phyloP scores from a whole-genome alignment of 1,284 basidiomycete genomes.

The Cutaneotrichosporon dermatis region DNA sequence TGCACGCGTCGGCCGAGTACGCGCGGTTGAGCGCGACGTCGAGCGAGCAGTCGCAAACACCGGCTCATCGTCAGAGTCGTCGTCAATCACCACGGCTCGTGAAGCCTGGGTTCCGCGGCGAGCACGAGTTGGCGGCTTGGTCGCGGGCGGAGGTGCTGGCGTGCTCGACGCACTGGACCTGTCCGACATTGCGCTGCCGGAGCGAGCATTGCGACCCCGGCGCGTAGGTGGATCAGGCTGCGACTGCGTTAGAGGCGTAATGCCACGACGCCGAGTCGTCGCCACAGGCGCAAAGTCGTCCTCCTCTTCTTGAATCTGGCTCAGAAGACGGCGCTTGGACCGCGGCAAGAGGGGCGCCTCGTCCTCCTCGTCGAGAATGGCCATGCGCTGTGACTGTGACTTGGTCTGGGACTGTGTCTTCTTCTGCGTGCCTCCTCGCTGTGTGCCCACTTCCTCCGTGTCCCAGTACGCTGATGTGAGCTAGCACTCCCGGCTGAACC shows the following conservation, averaged over 20 bases:
- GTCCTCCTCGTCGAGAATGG: slow-evolving; percentile 27
- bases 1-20: background rate
- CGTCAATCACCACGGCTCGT: slow-evolving; percentile 10
- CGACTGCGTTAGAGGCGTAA: slow-evolving; percentile 11
- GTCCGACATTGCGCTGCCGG: slow-evolving; percentile 29
- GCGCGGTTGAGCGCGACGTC: background rate
- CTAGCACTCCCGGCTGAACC: no score
- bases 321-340: slow-evolving; percentile 14
- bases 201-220: slow-evolving; percentile 28
- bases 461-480: slow-evolving; percentile 39
- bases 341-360: slow-evolving; percentile 32
- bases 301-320: slow-evolving; percentile 21
- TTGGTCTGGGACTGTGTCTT: slow-evolving; percentile 3
- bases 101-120: slow-evolving; percentile 4
- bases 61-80: slow-evolving; percentile 28
- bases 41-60: slow-evolving; percentile 11
- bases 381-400: background rate
- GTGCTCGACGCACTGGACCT: slow-evolving; percentile 25
- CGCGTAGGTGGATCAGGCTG: background rate
- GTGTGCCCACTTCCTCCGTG: slow-evolving; percentile 16
- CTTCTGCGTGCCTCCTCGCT: background rate
- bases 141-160: slow-evolving; percentile 7
- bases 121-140: slow-evolving; percentile 7
- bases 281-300: slow-evolving; percentile 19
- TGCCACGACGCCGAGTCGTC: slow-evolving; percentile 9